These are phyloP conservation scores for Phytophthora hybrid DNA, from an alignment of 352 stramenopile species.

Conservation along the genomic window DNA sequence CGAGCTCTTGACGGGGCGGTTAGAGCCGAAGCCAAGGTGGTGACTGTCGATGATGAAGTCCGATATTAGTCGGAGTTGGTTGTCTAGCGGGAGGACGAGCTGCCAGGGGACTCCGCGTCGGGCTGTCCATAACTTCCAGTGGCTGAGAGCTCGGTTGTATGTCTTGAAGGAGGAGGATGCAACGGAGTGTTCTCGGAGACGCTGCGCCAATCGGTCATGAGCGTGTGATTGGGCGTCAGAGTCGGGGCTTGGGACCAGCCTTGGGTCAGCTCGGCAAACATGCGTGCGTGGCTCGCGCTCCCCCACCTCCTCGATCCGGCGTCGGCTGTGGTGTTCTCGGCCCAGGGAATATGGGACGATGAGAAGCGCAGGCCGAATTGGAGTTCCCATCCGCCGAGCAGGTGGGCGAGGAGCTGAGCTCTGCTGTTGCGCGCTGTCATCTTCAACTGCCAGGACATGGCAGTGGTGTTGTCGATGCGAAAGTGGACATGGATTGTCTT, in stretches of 20 bases:
- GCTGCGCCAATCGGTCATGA: not conserved
- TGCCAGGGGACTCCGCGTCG: not conserved
- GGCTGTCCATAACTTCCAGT: not conserved
- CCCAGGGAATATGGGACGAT: constrained; percentile 3
- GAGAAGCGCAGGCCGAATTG: constrained; percentile 4
- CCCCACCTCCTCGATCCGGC: not conserved
- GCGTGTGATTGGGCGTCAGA: not conserved
- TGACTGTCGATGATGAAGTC: constrained; percentile 17
- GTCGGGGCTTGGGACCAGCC: not conserved
- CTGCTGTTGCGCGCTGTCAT: constrained; percentile 12
- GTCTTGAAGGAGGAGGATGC: constrained; percentile 1
- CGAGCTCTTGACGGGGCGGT: not conserved
- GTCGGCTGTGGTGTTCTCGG: constrained; percentile 3
- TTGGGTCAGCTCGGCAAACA: not conserved
- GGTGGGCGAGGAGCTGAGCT: constrained; percentile 8
- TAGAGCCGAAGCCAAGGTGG: not conserved
- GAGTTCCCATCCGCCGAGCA: constrained; percentile 9
- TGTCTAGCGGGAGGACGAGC: not conserved
- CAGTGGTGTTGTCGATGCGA: constrained; percentile 30
- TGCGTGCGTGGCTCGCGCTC: not conserved
- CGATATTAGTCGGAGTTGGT: not conserved
- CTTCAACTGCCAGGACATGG: not conserved
- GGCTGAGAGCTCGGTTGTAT: not conserved
- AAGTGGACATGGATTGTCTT: constrained; percentile 25
- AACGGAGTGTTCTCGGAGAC: constrained; percentile 16